Evolutionary conservation across 2,329 filamentous ascomycete genomes (phyloP).

Genomic region (Aspergillus vadensis): DNA sequence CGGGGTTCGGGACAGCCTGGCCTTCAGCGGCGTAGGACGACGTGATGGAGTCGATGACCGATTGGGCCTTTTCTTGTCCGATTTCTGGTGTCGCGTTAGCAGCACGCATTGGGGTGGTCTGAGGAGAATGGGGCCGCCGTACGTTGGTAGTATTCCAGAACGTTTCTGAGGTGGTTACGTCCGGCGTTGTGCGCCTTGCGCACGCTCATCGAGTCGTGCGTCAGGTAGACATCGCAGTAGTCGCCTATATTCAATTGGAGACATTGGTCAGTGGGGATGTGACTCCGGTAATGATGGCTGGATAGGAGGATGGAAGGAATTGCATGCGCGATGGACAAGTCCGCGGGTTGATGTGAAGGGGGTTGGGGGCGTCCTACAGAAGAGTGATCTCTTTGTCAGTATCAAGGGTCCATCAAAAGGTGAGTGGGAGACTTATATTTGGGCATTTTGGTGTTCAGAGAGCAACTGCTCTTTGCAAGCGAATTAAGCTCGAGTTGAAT

Average conservation of each 20-base stretch:
- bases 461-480: conserved; percentile 12
- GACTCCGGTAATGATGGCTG: not conserved
- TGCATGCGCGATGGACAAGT: conserved; percentile 1
- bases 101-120: not conserved
- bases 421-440: conserved; percentile 68
- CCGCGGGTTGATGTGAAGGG: not conserved
- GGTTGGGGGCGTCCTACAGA: conserved; percentile 58
- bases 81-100: conserved; percentile 65
- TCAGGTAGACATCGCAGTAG: conserved; percentile 99
- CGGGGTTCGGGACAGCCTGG: conserved; percentile 80
- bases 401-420: conserved; percentile 4
- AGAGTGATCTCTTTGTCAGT: conserved; percentile 61
- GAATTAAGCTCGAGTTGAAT: conserved; percentile 13
- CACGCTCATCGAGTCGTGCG: conserved; percentile 99
- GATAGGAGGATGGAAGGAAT: not conserved
- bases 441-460: conserved; percentile 64
- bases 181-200: conserved; percentile 98
- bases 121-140: conserved; percentile 24
- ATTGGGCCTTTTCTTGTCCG: conserved; percentile 96
- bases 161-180: conserved; percentile 94
- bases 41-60: conserved; percentile 97
- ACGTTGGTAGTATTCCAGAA: conserved; percentile 98
- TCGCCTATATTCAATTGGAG: conserved; percentile 58
- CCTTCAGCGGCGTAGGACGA: conserved; percentile 93
- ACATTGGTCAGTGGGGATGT: conserved; percentile 11